Conservation (phyloP, 2,329 filamentous ascomycete genomes). For the Aspergillus caelatus region DNA sequence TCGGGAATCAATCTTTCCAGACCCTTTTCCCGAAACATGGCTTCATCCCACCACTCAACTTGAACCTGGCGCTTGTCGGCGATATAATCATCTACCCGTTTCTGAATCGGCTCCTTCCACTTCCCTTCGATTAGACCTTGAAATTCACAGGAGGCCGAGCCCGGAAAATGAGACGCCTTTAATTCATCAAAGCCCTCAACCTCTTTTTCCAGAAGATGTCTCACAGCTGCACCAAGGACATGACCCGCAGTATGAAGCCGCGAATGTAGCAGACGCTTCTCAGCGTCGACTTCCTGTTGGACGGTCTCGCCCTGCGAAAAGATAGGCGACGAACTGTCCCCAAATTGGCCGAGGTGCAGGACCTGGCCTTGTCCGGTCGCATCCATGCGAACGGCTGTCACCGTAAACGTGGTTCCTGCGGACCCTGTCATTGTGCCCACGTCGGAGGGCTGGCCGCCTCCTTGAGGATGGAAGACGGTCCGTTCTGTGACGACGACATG, state of each 20-base stretch:
- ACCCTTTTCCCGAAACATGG: constrained; percentile 59
- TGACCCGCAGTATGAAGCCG: constrained; percentile 75
- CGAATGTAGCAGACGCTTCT: constrained; percentile 65
- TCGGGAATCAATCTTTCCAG: constrained; percentile 61
- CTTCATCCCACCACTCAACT: constrained; percentile 69
- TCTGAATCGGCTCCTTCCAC: constrained; percentile 65
- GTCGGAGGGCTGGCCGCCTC: constrained; percentile 73
- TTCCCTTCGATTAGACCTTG: constrained; percentile 66
- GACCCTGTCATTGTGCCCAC: constrained; percentile 57
- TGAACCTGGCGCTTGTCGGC: constrained; percentile 59
- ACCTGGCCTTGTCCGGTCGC: constrained; percentile 58
- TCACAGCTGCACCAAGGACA: constrained; percentile 69
- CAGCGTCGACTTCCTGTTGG: constrained; percentile 61
- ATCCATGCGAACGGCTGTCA: constrained; percentile 60
- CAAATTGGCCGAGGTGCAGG: constrained; percentile 67
- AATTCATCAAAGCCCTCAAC: constrained; percentile 63
- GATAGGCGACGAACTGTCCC: constrained; percentile 9
- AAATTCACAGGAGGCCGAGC: constrained; percentile 69
- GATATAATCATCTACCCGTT: constrained; percentile 62
- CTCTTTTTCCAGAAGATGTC: constrained; percentile 56
- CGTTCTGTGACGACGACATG: constrained; percentile 63
- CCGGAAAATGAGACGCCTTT: constrained; percentile 73
- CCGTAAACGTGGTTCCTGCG: constrained; percentile 49
- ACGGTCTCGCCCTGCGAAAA: constrained; percentile 52
- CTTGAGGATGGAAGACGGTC: constrained; percentile 77